Conservation (phyloP, 768 basidiomycete species). For the Vararia minispora region DNA sequence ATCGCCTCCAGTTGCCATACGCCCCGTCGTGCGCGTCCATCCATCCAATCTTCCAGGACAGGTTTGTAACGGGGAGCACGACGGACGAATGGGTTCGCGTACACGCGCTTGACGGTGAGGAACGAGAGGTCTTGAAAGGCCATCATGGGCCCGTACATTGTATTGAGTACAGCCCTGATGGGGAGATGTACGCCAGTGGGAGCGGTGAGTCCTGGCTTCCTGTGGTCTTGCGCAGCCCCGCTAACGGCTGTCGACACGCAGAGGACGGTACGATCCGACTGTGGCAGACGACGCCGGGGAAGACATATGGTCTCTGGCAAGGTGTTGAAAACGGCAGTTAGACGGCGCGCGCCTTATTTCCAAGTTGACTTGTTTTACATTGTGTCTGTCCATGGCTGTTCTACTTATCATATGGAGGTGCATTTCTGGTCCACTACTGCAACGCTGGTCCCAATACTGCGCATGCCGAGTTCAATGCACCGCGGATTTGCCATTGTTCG, state of each 20-base stretch:
- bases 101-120: slow-evolving; percentile 83
- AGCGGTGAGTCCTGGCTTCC: slow-evolving; percentile 54
- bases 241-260: slow-evolving; percentile 20
- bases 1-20: slow-evolving; percentile 73
- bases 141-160: slow-evolving; percentile 97
- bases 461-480: too few relatives aligned
- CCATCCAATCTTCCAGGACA: slow-evolving; percentile 78
- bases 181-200: slow-evolving; percentile 95
- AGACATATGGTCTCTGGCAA: slow-evolving; percentile 87
- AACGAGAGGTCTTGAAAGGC: slow-evolving; percentile 86
- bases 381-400: too few relatives aligned
- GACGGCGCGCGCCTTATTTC: too few relatives aligned
- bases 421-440: too few relatives aligned
- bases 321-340: slow-evolving; percentile 37
- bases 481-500: too few relatives aligned
- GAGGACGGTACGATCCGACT: slow-evolving; percentile 93
- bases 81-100: slow-evolving; percentile 96
- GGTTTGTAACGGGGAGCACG: slow-evolving; percentile 85
- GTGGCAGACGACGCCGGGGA: slow-evolving; percentile 95
- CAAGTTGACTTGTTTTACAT: too few relatives aligned
- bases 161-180: slow-evolving; percentile 89
- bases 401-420: too few relatives aligned
- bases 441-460: too few relatives aligned
- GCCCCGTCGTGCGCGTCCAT: slow-evolving; percentile 90
- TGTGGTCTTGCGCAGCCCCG: slow-evolving; percentile 6